Percentiles rank a stretch among this genome's conserved stretches.
These are phyloP conservation scores for Scutellaria baicalensis DNA, from an alignment of 257 asterid species.

Conservation along the genomic window DNA sequence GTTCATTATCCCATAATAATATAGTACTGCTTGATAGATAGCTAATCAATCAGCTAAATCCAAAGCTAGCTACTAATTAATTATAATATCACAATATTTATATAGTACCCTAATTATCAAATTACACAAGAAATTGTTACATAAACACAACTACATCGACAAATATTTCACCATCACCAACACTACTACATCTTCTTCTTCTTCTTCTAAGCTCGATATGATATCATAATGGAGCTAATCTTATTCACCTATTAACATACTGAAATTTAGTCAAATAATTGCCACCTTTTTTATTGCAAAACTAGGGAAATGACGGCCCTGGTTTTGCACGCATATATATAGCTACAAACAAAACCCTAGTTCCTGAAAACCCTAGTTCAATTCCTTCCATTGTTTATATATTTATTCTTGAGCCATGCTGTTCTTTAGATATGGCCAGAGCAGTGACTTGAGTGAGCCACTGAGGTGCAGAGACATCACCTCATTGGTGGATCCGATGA, in stretches of 20 bases:
- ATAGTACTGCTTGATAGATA: neutral
- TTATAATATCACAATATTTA: neutral
- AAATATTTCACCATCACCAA: neutral
- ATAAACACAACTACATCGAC: neutral
- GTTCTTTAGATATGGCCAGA: slow-evolving; percentile 34
- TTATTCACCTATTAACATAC: slow-evolving; percentile 15
- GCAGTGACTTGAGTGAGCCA: slow-evolving; percentile 47
- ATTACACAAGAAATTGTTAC: neutral
- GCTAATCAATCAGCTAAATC: neutral
- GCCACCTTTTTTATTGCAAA: too few relatives aligned
- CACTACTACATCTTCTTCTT: neutral
- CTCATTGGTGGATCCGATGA: slow-evolving; percentile 71
- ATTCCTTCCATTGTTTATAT: too few relatives aligned
- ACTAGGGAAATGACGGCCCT: too few relatives aligned
- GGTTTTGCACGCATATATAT: too few relatives aligned
- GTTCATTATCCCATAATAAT: slow-evolving; percentile 3
- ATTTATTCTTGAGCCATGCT: neutral
- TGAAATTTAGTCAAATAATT: too few relatives aligned
- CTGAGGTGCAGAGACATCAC: slow-evolving; percentile 81
- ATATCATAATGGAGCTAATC: neutral
- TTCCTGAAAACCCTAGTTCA: too few relatives aligned
- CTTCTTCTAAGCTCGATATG: neutral
- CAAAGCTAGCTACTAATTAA: neutral
- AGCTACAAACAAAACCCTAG: too few relatives aligned
- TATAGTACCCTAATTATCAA: slow-evolving; percentile 6